Evolutionary conservation across 306 rosid genomes (phyloP).

Genomic region (Cucumis melo): DNA sequence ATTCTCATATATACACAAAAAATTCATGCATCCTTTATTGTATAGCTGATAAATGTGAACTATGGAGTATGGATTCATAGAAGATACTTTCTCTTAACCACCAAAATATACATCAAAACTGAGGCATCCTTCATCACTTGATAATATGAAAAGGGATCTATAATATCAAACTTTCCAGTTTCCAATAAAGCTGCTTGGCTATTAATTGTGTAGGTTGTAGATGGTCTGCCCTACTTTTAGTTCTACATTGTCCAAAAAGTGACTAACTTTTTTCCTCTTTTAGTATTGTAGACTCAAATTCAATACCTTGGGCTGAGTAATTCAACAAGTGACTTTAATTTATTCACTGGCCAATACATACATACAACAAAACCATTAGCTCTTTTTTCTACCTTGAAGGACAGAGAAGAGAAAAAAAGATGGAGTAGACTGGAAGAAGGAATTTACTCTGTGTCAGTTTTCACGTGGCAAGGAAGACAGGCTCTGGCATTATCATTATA

Average conservation of each 20-base stretch:
- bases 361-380: neutral
- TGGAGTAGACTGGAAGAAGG: neutral
- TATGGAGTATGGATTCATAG: neutral
- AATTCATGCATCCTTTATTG: neutral
- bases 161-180: neutral
- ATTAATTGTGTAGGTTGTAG: neutral
- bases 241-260: neutral
- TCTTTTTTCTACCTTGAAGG: neutral
- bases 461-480: constrained; percentile 6
- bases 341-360: neutral
- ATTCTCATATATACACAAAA: neutral
- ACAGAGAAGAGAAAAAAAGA: neutral
- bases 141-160: neutral
- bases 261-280: neutral
- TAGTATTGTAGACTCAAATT: neutral
- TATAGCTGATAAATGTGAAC: neutral
- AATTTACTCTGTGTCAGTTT: neutral
- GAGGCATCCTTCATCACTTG: neutral
- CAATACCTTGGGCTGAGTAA: neutral
- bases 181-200: neutral
- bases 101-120: neutral
- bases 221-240: neutral
- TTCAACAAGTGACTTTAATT: neutral
- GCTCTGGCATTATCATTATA: constrained; percentile 1
- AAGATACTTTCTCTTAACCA: neutral